Conservation (phyloP, 2,329 filamentous ascomycete genomes). For the Fusarium abutilonis region DNA sequence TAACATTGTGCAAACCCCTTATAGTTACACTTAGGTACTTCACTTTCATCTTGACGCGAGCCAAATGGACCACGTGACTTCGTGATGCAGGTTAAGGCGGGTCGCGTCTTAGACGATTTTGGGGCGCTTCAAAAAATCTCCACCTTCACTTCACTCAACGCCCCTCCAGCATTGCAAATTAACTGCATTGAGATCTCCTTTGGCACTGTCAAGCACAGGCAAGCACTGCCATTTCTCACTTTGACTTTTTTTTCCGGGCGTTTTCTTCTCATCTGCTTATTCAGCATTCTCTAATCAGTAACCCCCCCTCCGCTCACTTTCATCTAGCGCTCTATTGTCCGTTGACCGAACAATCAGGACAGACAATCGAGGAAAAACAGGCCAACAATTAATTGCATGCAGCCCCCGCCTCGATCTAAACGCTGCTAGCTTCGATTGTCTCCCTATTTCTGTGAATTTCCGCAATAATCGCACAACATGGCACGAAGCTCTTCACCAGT, state of each 20-base stretch:
- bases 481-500: constrained; percentile 47
- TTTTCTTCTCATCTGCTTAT: constrained; percentile 7
- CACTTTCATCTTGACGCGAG: constrained; percentile 7
- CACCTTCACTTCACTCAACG: constrained; percentile 18
- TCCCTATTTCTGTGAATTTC: constrained; percentile 11
- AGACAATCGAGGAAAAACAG: constrained; percentile 15
- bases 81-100: constrained; percentile 35
- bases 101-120: constrained; percentile 32
- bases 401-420: constrained; percentile 25
- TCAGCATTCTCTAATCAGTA: background rate
- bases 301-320: constrained; percentile 15
- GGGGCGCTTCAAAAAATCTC: constrained; percentile 24
- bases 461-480: constrained; percentile 40
- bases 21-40: background rate
- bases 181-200: constrained; percentile 11
- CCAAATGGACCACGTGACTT: constrained; percentile 38
- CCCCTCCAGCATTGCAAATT: constrained; percentile 14
- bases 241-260: background rate
- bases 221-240: constrained; percentile 2
- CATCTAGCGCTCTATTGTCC: constrained; percentile 19
- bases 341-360: constrained; percentile 23
- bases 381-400: constrained; percentile 8
- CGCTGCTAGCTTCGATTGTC: constrained; percentile 20
- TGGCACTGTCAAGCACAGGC: constrained; percentile 11
- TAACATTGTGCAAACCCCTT: background rate